These are phyloP conservation scores for Fagopyrum homotropicum DNA, from an alignment of 148 eudicot genomes.

Conservation along the genomic window DNA sequence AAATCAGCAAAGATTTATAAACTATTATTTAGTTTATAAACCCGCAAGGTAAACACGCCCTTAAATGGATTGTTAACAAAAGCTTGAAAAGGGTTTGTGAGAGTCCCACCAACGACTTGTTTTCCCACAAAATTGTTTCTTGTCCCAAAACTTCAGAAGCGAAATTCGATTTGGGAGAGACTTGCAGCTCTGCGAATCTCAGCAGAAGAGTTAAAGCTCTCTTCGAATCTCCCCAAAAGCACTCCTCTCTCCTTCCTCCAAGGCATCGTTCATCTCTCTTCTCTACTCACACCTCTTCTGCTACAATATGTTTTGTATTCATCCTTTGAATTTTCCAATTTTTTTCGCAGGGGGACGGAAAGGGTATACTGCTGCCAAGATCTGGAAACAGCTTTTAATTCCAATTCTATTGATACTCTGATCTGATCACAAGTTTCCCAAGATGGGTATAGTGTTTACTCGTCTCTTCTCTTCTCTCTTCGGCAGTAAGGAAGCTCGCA, in stretches of 20 bases:
- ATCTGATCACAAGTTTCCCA: neutral
- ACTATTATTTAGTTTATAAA: too few species aligned
- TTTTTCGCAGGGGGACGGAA: neutral
- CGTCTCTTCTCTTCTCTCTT: constrained; percentile 78
- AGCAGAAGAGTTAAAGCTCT: too few species aligned
- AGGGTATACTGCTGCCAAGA: neutral
- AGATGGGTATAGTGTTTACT: constrained; percentile 76
- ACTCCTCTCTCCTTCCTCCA: neutral
- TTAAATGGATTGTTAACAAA: too few species aligned
- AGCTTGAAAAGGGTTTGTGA: neutral
- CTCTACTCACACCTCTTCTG: neutral
- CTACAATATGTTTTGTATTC: neutral
- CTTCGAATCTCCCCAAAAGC: neutral
- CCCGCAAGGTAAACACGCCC: too few species aligned
- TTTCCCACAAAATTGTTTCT: neutral
- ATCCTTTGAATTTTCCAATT: neutral
- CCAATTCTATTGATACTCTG: neutral
- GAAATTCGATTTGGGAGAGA: neutral
- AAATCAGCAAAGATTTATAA: too few species aligned
- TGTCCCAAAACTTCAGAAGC: neutral
- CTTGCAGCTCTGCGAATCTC: neutral
- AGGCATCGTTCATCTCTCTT: neutral
- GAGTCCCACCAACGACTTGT: neutral
- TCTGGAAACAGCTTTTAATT: neutral
- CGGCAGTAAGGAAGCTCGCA: constrained; percentile 93